phyloP scores from a whole-genome alignment of 768 basidiomycete species.

The Pleurotus tuoliensis region DNA sequence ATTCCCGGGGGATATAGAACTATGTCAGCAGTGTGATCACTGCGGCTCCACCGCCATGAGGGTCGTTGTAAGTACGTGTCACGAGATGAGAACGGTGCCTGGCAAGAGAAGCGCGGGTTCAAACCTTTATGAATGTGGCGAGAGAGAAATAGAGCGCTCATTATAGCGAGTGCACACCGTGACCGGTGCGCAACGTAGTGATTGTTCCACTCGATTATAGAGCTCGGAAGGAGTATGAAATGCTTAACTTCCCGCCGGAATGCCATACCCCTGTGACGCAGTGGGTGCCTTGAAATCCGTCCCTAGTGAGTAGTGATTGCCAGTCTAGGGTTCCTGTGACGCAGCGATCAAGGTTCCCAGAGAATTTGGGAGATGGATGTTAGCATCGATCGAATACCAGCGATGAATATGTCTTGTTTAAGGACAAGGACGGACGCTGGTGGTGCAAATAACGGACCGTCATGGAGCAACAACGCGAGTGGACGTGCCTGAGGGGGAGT shows the following conservation, averaged over 20 bases:
- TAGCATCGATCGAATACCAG: too few relatives aligned
- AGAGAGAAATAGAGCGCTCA: slow-evolving; percentile 18
- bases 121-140: slow-evolving; percentile 16
- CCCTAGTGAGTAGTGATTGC: neutral
- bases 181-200: too few relatives aligned
- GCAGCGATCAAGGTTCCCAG: slow-evolving; percentile 13
- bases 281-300: neutral
- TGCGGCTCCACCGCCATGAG: slow-evolving; percentile 5
- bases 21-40: too few relatives aligned
- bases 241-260: slow-evolving; percentile 2
- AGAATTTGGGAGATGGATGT: slow-evolving; percentile 6
- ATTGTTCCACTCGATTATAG: too few relatives aligned
- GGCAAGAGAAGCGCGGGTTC: too few relatives aligned
- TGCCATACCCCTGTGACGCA: slow-evolving; percentile 3
- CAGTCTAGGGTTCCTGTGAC: slow-evolving; percentile 32
- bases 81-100: neutral
- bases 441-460: too few relatives aligned
- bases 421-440: too few relatives aligned
- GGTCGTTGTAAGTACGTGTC: neutral
- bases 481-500: slow-evolving; percentile 14
- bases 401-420: too few relatives aligned
- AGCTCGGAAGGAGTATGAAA: slow-evolving; percentile 1
- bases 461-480: neutral
- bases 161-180: neutral
- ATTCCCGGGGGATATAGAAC: too few relatives aligned